Conservation (phyloP, 139 green algal genomes). For the Diplosphaera chodatii region DNA sequence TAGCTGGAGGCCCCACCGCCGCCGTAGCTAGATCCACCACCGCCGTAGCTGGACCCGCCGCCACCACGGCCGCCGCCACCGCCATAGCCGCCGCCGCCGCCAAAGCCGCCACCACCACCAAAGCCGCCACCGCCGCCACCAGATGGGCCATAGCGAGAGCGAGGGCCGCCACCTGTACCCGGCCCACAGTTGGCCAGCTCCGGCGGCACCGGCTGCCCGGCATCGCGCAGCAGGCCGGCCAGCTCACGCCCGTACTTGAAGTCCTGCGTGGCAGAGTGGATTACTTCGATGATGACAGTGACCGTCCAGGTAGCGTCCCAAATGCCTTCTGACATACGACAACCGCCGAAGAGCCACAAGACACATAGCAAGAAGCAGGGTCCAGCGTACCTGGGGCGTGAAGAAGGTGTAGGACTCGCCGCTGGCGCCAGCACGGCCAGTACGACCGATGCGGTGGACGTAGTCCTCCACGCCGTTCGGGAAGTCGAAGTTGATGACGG, state of each 20-base stretch:
- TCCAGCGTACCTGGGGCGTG: slow-evolving; percentile 25
- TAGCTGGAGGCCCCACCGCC: slow-evolving; percentile 22
- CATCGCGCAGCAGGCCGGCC: slow-evolving; percentile 48
- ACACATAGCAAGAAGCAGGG: no score
- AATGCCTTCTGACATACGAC: no score
- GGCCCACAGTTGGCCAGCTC: slow-evolving; percentile 43
- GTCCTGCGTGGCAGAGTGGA: slow-evolving; percentile 27
- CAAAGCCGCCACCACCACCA: slow-evolving; percentile 19
- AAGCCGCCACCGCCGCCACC: no score
- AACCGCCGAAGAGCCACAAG: no score
- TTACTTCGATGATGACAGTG: no score
- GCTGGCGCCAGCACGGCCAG: slow-evolving; percentile 72
- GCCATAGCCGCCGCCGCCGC: slow-evolving; percentile 16
- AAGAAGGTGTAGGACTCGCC: slow-evolving; percentile 78
- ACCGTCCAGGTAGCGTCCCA: no score
- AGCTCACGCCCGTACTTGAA: slow-evolving; percentile 66
- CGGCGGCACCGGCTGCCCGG: slow-evolving; percentile 47
- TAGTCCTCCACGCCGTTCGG: slow-evolving; percentile 79
- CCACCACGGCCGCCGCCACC: slow-evolving; percentile 20
- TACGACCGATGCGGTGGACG: slow-evolving; percentile 84
- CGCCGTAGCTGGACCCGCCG: slow-evolving; percentile 18
- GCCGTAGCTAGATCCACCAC: slow-evolving; percentile 22
- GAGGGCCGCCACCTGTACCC: slow-evolving; percentile 26
- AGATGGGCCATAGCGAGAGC: slow-evolving; percentile 19
- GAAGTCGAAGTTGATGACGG: slow-evolving; percentile 87